Conservation (phyloP, 2,329 filamentous ascomycete species). For the Aspergillus proliferans region DNA sequence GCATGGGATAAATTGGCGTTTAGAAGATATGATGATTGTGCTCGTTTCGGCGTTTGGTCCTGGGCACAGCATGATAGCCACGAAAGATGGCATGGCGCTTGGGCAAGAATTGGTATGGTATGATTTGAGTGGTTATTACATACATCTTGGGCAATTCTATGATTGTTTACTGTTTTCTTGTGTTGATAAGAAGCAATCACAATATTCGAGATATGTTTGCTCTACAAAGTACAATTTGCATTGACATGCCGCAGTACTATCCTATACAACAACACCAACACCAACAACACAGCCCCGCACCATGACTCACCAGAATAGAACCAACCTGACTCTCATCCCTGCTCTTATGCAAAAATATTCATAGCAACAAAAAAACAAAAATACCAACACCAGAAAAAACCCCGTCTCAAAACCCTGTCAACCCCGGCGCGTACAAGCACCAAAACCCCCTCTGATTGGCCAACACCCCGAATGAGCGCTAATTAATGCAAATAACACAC, state of each 20-base stretch:
- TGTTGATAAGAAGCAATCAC: too few relatives aligned
- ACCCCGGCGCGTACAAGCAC: background rate
- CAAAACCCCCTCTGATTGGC: background rate
- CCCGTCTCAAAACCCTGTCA: background rate
- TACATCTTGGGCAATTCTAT: too few relatives aligned
- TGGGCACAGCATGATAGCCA: too few relatives aligned
- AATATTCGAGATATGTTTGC: too few relatives aligned
- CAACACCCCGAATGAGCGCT: background rate
- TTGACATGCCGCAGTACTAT: too few relatives aligned
- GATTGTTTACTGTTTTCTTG: too few relatives aligned
- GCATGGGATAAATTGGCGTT: too few relatives aligned
- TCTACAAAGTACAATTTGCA: too few relatives aligned
- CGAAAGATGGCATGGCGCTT: background rate
- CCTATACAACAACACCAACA: too few relatives aligned
- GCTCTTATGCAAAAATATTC: background rate
- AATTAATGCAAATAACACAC: background rate
- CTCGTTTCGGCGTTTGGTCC: too few relatives aligned
- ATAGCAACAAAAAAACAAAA: background rate
- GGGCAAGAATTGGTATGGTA: background rate
- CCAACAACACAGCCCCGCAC: background rate
- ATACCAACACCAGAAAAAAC: background rate
- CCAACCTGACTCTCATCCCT: too few relatives aligned
- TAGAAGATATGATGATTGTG: too few relatives aligned
- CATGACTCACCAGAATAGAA: background rate
- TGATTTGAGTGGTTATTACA: background rate